phyloP scores from a whole-genome alignment of 1,284 basidiomycete species.

The Boletus subluridellus region DNA sequence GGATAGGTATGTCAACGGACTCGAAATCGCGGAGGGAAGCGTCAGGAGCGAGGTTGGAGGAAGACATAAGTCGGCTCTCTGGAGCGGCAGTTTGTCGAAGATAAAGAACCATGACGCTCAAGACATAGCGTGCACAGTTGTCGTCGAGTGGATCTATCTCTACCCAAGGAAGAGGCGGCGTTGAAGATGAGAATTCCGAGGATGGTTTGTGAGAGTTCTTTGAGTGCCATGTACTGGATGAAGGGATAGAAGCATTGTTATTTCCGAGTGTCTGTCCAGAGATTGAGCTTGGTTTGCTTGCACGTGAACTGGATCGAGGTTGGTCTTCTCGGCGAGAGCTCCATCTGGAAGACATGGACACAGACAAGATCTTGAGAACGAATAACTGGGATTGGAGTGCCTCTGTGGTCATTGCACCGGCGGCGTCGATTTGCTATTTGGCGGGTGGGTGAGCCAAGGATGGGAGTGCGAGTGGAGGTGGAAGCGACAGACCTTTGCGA shows the following conservation, averaged over 20 bases:
- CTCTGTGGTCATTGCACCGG: conserved; percentile 59
- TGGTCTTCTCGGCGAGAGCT: conserved; percentile 39
- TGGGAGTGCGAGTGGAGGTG: neutral
- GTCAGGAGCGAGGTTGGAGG: conserved; percentile 62
- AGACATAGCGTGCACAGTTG: conserved; percentile 78
- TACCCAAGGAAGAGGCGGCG: conserved; percentile 44
- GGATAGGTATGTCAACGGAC: conserved; percentile 45
- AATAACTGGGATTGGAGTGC: conserved; percentile 88
- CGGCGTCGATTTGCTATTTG: conserved; percentile 48
- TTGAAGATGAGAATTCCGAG: conserved; percentile 38
- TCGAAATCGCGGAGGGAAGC: conserved; percentile 71
- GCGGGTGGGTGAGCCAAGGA: conserved; percentile 11
- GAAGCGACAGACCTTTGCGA: conserved; percentile 62
- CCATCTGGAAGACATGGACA: conserved; percentile 80
- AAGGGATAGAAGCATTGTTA: conserved; percentile 13
- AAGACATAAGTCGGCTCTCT: conserved; percentile 58
- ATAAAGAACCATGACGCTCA: conserved; percentile 80
- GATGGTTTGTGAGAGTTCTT: conserved; percentile 37
- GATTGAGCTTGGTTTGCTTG: conserved; percentile 36
- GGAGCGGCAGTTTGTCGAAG: conserved; percentile 68
- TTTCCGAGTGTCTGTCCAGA: conserved; percentile 19
- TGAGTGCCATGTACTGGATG: conserved; percentile 29
- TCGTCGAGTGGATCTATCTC: conserved; percentile 84
- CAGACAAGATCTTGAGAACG: conserved; percentile 79
- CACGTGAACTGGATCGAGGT: conserved; percentile 41